Percentiles rank a stretch among this genome's conserved stretches.
Evolutionary conservation across 371 early-diverging fungal genomes (phyloP).

Genomic region (Mortierella sp.): DNA sequence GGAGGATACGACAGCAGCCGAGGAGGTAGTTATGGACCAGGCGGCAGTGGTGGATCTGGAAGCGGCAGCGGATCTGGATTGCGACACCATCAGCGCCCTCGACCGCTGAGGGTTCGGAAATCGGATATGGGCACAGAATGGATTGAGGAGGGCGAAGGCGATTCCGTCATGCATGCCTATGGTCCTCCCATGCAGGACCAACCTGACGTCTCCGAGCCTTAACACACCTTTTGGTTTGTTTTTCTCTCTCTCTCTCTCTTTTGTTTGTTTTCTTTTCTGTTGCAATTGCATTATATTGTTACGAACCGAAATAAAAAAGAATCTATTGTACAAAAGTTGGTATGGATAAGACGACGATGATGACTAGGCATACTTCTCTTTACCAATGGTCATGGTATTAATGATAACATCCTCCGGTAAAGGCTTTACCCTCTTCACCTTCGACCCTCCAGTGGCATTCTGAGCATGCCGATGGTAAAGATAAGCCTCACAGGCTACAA

Average conservation of each 20-base stretch:
- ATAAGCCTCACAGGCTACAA: conserved; percentile 51
- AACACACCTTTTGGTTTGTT: not conserved
- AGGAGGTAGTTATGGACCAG: conserved; percentile 1
- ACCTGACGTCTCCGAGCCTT: conserved; percentile 20
- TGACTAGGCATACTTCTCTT: conserved; percentile 14
- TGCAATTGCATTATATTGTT: conserved; percentile 4
- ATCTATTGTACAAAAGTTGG: conserved; percentile 4
- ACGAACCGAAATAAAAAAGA: not conserved
- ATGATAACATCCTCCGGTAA: conserved; percentile 31
- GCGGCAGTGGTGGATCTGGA: not conserved
- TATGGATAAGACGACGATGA: not conserved
- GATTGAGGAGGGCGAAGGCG: conserved; percentile 40
- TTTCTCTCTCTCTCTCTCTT: not conserved
- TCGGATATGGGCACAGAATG: conserved; percentile 55
- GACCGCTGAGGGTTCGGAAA: conserved; percentile 47
- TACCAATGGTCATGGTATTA: conserved; percentile 16
- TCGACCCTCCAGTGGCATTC: not conserved
- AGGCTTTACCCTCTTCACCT: conserved; percentile 13
- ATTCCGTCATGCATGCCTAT: conserved; percentile 44
- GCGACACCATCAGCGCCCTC: conserved; percentile 20
- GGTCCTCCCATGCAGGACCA: conserved; percentile 42
- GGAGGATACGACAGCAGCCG: conserved; percentile 13
- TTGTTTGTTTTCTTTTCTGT: not conserved
- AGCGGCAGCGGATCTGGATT: conserved; percentile 16
- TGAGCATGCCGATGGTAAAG: conserved; percentile 42